Base-by-base conservation (phyloP, 1,139 yeast species). In the Hansenula lynferdii region DNA sequence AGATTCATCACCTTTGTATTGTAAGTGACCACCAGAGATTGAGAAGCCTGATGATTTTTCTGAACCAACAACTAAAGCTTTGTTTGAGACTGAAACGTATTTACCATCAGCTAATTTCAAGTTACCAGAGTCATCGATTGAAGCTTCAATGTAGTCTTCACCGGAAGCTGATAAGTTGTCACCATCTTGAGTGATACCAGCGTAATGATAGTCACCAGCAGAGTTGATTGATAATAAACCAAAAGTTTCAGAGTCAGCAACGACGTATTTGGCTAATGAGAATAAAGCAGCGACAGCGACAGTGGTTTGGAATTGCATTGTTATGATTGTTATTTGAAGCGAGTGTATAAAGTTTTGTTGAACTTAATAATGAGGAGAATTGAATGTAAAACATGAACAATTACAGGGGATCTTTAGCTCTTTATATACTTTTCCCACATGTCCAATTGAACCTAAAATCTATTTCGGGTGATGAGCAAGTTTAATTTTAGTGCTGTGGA, bases 231-330 rank as follows among this genome's bases (percentile, higher is more conserved):
- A 42, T n/a, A 61, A 25, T 37, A 58, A 40, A 36, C 57, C 57
- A 42, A 63, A 62, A n/a, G 49, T 36, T 33, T 55, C 57, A 19
- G 66, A 59, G 48, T 60, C 65, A 26, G 65, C 65, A 16, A 48
- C 30, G 23, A 44, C 57, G 20, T 49, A 21, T 21, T 51, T 39
- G 37, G 56, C 57, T 32, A 54, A 44, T 21, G 57, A 33, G 18
- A 41, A 33, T 9, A 44, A 28, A 22, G 41, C 43, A 17, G 40
- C 34, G 28, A 25, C 15, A n/a, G n/a, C n/a, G n/a, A n/a, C n/a
- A n/a, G n/a, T n/a, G 18, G 34, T 20, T 14, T 35, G 18, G 26
- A 36, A 35, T 35, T 35, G 32, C 32, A 35, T 29, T 35, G 31
- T 34, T 6, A n/a, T 4, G 9, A 10, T 8, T 5, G 10, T 31